Evolutionary conservation across 1,284 basidiomycete genomes (phyloP).

Genomic region (Hemileia vastatrix): DNA sequence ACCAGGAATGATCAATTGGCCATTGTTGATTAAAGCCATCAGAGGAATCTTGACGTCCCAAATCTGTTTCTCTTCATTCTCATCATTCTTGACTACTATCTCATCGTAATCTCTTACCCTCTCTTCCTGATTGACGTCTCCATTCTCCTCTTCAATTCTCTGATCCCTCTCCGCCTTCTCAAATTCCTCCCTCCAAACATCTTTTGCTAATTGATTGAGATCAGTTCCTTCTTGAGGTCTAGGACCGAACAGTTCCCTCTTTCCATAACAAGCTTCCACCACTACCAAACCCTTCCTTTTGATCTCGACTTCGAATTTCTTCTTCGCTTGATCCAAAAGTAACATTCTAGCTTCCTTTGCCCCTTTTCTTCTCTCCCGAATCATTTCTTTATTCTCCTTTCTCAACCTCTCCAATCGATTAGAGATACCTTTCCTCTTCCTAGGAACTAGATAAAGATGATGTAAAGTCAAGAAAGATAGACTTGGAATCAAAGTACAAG

Average conservation of each 20-base stretch:
- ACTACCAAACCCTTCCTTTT: constrained; percentile 56
- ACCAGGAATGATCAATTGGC: constrained; percentile 67
- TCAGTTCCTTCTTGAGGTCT: background rate
- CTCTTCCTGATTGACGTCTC: constrained; percentile 11
- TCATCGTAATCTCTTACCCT: constrained; percentile 19
- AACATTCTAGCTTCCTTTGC: constrained; percentile 52
- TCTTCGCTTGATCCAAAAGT: constrained; percentile 46
- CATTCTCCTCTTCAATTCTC: constrained; percentile 14
- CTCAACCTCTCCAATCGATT: constrained; percentile 51
- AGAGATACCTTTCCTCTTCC: constrained; percentile 47
- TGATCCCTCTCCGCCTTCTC: background rate
- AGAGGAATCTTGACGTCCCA: constrained; percentile 70
- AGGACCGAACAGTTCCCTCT: constrained; percentile 26
- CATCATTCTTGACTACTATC: too few species aligned
- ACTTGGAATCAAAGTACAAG: constrained; percentile 52
- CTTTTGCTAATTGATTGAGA: background rate
- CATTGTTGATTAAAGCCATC: constrained; percentile 68
- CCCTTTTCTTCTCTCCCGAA: constrained; percentile 53
- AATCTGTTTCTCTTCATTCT: constrained; percentile 50
- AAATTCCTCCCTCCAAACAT: background rate
- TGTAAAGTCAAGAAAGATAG: constrained; percentile 51
- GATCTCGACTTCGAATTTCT: constrained; percentile 46
- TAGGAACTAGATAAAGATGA: constrained; percentile 54
- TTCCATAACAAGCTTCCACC: constrained; percentile 61
- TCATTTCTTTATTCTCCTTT: constrained; percentile 54